A percentile compares a stretch with the other conserved stretches of the same genome.
Evolutionary conservation across 2,329 filamentous ascomycete species (phyloP).

Genomic region (Colletotrichum noveboracense): DNA sequence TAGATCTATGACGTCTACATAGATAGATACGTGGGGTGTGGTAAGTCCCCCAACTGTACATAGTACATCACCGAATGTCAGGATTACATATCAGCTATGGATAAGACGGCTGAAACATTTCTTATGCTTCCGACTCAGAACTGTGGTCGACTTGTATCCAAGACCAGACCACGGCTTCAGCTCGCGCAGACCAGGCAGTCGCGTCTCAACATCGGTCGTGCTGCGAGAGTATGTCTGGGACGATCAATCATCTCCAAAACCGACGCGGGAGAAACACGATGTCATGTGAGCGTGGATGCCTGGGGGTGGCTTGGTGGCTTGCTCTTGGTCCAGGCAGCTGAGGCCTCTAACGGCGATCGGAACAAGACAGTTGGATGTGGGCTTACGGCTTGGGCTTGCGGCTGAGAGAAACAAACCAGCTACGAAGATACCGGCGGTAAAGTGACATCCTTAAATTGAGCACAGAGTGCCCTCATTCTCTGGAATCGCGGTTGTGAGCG

Average conservation of each 20-base stretch:
- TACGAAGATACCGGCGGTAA: neutral
- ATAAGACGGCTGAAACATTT: neutral
- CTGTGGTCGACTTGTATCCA: neutral
- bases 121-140: neutral
- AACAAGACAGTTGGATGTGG: neutral
- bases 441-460: neutral
- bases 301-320: neutral
- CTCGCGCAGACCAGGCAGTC: neutral
- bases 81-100: neutral
- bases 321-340: neutral
- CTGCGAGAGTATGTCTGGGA: neutral
- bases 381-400: neutral
- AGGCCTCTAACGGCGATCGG: neutral
- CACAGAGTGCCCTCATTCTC: neutral
- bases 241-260: neutral
- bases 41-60: neutral
- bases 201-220: neutral
- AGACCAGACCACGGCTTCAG: neutral
- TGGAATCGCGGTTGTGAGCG: neutral
- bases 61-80: neutral
- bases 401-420: neutral
- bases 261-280: neutral
- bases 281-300: neutral
- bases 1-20: neutral
- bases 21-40: neutral